Conservation (phyloP, 768 basidiomycete species). For the Amylocystis lapponica region DNA sequence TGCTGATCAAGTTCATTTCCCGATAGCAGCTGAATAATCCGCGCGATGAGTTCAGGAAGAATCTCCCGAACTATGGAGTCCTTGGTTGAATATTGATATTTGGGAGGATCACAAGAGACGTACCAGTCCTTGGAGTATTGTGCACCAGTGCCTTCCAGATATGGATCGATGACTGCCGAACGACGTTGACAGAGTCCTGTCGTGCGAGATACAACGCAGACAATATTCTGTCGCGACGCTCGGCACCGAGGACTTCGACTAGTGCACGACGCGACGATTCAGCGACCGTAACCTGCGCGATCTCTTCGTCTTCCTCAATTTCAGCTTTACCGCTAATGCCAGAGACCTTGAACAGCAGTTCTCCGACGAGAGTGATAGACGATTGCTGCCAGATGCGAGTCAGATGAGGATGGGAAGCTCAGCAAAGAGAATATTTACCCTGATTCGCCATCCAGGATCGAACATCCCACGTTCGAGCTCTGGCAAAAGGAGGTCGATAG, state of each 20-base stretch:
- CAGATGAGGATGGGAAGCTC: conserved; percentile 3
- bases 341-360: conserved; percentile 92
- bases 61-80: conserved; percentile 71
- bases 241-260: conserved; percentile 79
- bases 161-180: conserved; percentile 86
- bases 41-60: conserved; percentile 74
- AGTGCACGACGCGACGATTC: conserved; percentile 85
- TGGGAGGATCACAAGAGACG: conserved; percentile 15
- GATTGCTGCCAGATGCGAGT: conserved; percentile 60
- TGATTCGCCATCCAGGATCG: conserved; percentile 90
- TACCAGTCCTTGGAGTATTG: conserved; percentile 89
- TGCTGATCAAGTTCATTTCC: conserved; percentile 80
- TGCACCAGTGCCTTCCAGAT: conserved; percentile 98
- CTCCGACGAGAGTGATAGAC: conserved; percentile 92
- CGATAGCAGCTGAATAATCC: conserved; percentile 74
- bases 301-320: conserved; percentile 73
- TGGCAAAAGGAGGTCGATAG: conserved; percentile 89
- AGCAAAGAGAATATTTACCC: conserved; percentile 43
- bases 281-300: conserved; percentile 55
- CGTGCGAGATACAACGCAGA: conserved; percentile 89
- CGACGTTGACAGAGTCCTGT: conserved; percentile 85
- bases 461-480: conserved; percentile 95
- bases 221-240: conserved; percentile 86
- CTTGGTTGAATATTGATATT: background rate
- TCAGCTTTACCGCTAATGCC: conserved; percentile 90